Evolutionary conservation across 148 eudicot genomes (phyloP).

Genomic region (Gaultheria prostrata): DNA sequence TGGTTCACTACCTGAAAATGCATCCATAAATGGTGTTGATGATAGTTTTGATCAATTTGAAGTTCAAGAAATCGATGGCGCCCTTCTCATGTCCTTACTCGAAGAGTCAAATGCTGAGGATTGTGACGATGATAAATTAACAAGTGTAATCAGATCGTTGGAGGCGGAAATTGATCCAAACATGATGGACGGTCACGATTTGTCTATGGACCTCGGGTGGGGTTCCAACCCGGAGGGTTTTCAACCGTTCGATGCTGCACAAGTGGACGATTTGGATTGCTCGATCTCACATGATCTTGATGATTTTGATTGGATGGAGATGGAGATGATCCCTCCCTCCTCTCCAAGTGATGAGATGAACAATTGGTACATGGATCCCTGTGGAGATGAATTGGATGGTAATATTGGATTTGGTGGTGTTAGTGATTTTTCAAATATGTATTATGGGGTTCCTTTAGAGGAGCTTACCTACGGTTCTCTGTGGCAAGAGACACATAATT

Average conservation of each 20-base stretch:
- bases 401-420: constrained; percentile 14
- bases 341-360: constrained; percentile 16
- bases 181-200: background rate
- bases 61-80: constrained; percentile 17
- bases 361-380: constrained; percentile 11
- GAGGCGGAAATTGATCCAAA: background rate
- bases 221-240: background rate
- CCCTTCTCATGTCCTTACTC: constrained; percentile 30
- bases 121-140: constrained; percentile 28
- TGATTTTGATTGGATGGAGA: constrained; percentile 30
- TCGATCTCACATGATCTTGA: constrained; percentile 2
- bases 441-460: constrained; percentile 17
- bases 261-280: background rate
- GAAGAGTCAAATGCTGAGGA: constrained; percentile 29
- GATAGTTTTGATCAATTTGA: constrained; percentile 13
- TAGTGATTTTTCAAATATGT: constrained; percentile 17
- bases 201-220: background rate
- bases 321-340: constrained; percentile 23
- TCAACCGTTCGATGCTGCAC: background rate
- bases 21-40: background rate
- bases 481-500: constrained; percentile 24
- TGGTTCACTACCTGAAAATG: constrained; percentile 15
- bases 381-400: constrained; percentile 9
- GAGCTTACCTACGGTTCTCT: constrained; percentile 22
- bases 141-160: constrained; percentile 31